Conservation (phyloP, 2,329 filamentous ascomycete species). For the Beauveria australis region DNA sequence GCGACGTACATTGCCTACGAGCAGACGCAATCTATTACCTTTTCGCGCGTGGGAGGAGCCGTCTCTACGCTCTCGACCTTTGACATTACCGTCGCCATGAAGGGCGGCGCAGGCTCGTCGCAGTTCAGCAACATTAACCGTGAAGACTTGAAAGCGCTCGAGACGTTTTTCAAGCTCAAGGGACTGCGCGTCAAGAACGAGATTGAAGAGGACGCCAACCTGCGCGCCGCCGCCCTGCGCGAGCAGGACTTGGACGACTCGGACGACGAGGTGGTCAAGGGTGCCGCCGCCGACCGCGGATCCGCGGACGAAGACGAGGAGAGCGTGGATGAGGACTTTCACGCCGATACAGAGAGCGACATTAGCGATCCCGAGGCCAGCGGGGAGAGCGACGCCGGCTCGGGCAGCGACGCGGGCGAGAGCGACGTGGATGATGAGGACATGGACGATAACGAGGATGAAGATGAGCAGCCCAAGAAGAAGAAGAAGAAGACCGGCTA, state of each 20-base stretch:
- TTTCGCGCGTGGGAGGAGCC: slow-evolving; percentile 90
- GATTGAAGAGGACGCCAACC: slow-evolving; percentile 85
- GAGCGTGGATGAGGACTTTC: slow-evolving; percentile 92
- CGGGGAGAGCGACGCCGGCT: slow-evolving; percentile 57
- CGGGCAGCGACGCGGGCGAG: slow-evolving; percentile 44
- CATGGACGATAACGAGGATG: slow-evolving; percentile 34
- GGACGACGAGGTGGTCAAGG: slow-evolving; percentile 67
- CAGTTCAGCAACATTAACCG: slow-evolving; percentile 99
- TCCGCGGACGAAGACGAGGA: slow-evolving; percentile 95
- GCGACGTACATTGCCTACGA: slow-evolving; percentile 96
- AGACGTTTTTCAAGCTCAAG: slow-evolving; percentile 96
- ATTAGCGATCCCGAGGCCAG: slow-evolving; percentile 96
- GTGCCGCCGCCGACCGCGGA: slow-evolving; percentile 65
- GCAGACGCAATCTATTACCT: slow-evolving; percentile 82
- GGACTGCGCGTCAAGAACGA: slow-evolving; percentile 95
- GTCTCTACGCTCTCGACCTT: slow-evolving; percentile 93
- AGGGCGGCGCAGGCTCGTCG: slow-evolving; percentile 76
- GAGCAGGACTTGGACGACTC: slow-evolving; percentile 77
- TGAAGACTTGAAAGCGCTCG: slow-evolving; percentile 93
- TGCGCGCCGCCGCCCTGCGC: slow-evolving; percentile 72
- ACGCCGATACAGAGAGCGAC: slow-evolving; percentile 84
- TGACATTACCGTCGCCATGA: slow-evolving; percentile 89
- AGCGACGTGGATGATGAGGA: slow-evolving; percentile 39
- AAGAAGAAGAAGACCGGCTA: slow-evolving; percentile 40
- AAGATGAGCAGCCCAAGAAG: slow-evolving; percentile 41